phyloP scores from a whole-genome alignment of 2,329 filamentous ascomycete species.

The Hymenotorrendiella dingleyae region DNA sequence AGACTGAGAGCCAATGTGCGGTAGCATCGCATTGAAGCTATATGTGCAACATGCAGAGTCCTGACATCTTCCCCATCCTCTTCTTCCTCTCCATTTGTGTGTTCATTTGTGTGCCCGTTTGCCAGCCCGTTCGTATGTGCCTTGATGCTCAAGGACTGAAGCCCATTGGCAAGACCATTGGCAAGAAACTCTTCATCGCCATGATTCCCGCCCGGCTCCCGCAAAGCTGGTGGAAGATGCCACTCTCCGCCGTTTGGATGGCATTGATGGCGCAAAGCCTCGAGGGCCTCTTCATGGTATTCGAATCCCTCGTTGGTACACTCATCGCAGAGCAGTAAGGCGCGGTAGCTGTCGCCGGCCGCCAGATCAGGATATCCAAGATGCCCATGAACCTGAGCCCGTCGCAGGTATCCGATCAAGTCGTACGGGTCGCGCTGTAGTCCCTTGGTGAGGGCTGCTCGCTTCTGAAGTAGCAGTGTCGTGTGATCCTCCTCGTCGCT shows the following conservation, averaged over 20 bases:
- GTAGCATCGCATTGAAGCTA: conserved; percentile 52
- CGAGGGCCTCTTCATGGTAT: conserved; percentile 64
- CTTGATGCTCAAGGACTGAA: conserved; percentile 8
- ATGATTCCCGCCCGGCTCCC: conserved; percentile 6
- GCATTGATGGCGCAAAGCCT: conserved; percentile 26
- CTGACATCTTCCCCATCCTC: conserved; percentile 32
- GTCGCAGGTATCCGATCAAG: conserved; percentile 58
- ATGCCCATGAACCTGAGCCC: conserved; percentile 64
- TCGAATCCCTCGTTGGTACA: conserved; percentile 71
- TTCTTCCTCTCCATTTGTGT: conserved; percentile 21
- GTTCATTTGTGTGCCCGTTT: background rate
- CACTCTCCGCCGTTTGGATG: background rate
- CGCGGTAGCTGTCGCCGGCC: conserved; percentile 82
- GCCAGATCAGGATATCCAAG: conserved; percentile 87
- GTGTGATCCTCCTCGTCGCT: conserved; percentile 22
- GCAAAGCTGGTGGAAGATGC: conserved; percentile 40
- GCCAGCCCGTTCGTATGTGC: background rate
- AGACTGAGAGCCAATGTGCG: conserved; percentile 53
- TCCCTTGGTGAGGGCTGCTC: conserved; percentile 50
- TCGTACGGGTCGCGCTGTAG: conserved; percentile 52
- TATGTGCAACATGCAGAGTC: conserved; percentile 37
- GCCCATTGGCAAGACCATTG: conserved; percentile 7
- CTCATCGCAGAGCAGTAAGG: conserved; percentile 81
- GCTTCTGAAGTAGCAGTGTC: conserved; percentile 42
- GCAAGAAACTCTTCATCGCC: conserved; percentile 8